phyloP scores from a whole-genome alignment of 2,329 filamentous ascomycete genomes.

The Trichoderma oligosporum region DNA sequence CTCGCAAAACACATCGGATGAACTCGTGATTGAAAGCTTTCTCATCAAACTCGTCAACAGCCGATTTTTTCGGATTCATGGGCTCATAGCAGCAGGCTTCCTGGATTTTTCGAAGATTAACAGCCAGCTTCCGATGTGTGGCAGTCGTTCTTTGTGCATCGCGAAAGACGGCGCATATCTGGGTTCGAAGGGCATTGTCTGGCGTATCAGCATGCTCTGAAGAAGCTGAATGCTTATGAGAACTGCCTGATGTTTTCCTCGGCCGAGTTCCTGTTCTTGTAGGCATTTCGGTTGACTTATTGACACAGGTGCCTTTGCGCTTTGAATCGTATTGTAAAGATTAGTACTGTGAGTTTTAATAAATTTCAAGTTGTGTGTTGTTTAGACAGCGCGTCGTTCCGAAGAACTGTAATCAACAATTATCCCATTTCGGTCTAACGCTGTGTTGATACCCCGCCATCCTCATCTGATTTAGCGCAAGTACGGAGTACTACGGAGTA shows the following conservation, averaged over 20 bases:
- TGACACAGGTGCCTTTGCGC: not conserved
- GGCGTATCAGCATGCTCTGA: constrained; percentile 74
- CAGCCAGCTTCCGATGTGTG: constrained; percentile 82
- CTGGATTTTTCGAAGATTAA: constrained; percentile 85
- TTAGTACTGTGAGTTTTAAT: not conserved
- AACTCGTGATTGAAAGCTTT: constrained; percentile 86
- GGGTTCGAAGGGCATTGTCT: constrained; percentile 65
- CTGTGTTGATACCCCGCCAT: constrained; percentile 17
- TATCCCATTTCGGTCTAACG: constrained; percentile 19
- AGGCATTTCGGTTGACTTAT: constrained; percentile 41
- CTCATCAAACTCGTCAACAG: constrained; percentile 69
- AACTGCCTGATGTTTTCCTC: constrained; percentile 42
- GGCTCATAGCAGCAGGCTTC: constrained; percentile 73
- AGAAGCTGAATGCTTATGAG: constrained; percentile 49
- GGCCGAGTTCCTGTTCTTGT: constrained; percentile 46
- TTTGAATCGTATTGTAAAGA: not conserved
- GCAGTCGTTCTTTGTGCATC: constrained; percentile 87
- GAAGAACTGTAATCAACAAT: constrained; percentile 17
- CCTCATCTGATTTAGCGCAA: not conserved
- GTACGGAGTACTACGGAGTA: no score
- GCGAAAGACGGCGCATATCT: constrained; percentile 68
- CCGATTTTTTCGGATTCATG: constrained; percentile 47
- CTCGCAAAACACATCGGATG: constrained; percentile 72
- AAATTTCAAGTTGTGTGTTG: constrained; percentile 17
- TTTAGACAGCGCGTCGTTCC: constrained; percentile 16